These are phyloP conservation scores for Blepharisma stoltei DNA, from an alignment of 73 alveolate genomes.

Conservation along the genomic window DNA sequence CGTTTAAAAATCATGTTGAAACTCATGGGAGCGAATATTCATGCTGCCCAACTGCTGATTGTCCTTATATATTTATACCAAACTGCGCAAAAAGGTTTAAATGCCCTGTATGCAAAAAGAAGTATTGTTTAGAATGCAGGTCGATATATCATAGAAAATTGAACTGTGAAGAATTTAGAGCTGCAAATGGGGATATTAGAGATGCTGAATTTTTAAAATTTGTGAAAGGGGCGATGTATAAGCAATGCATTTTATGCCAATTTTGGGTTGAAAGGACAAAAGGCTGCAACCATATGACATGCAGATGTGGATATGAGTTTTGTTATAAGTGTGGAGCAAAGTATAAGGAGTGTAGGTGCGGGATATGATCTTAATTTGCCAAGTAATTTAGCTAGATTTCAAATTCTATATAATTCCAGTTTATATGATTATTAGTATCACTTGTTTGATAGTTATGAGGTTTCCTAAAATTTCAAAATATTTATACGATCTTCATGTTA, in stretches of 20 bases:
- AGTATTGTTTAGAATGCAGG: slow-evolving; percentile 66
- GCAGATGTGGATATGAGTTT: slow-evolving; percentile 61
- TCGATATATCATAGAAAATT: slow-evolving; percentile 51
- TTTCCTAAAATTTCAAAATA: too few relatives aligned
- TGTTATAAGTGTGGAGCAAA: slow-evolving; percentile 63
- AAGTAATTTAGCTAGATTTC: too few relatives aligned
- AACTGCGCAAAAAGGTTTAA: slow-evolving; percentile 37
- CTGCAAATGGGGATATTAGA: neutral
- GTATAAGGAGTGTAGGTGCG: slow-evolving; percentile 48
- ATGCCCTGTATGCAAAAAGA: slow-evolving; percentile 60
- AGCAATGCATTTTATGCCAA: slow-evolving; percentile 44
- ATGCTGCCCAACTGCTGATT: slow-evolving; percentile 83
- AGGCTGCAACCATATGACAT: slow-evolving; percentile 64
- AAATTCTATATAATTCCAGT: too few relatives aligned
- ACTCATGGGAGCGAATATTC: slow-evolving; percentile 56
- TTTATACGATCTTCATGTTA: too few relatives aligned
- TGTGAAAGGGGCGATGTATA: slow-evolving; percentile 51
- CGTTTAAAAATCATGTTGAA: slow-evolving; percentile 38
- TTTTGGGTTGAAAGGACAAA: slow-evolving; percentile 58
- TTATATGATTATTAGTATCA: too few relatives aligned
- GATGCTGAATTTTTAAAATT: slow-evolving; percentile 50
- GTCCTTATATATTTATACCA: slow-evolving; percentile 55
- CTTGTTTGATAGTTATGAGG: too few relatives aligned
- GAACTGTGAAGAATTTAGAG: slow-evolving; percentile 54
- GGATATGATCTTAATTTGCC: too few relatives aligned